Base-by-base conservation (phyloP, 2,329 filamentous ascomycete genomes). In the Venturia nashicola region DNA sequence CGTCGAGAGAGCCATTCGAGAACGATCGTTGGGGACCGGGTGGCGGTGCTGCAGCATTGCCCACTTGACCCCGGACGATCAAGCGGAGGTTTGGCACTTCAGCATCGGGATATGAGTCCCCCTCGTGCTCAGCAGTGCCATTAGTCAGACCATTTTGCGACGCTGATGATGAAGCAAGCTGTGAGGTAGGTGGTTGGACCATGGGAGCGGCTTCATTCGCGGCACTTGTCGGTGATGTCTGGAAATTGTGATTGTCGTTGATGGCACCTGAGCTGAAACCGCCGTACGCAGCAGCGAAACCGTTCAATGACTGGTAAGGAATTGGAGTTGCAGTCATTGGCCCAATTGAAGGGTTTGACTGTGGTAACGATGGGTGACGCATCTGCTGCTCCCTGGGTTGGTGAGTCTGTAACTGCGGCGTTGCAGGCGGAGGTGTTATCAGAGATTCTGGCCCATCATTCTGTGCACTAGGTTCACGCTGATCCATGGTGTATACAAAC, bases 391-490 rank as follows among this genome's bases (percentile, higher is more conserved):
- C 39, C 18, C 43, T 44, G n/a, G 59, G 43, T 16, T 48, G 44
- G 6, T 23, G 20, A 48, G 23, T 14, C 18, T 11, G 14, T 7
- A 59, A 5, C 39, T 32, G 27, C 5, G 36, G 70, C 20, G 75
- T 73, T 8, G 77, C 72, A 6, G 73, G 68, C 55, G 75, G 75
- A 48, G 75, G 77, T 18, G 72, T 72, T 59, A 74, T 75, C 12
- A 78, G 68, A 65, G 76, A 75, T 44, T 77, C 73, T n/a, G 85
- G 83, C 9, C 91, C 91, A 20, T 88, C 83, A 69, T 88, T 89
- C 72, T 88, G 89, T 46, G 89, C 90, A 23, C 84, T 81, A 51
- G 85, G 80, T 68, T 91, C 85, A 67, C 93, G 87, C 66, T 76
- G 23, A 97, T 83, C 80, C 90, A 97, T 51, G 8, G 20, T 51